These are phyloP conservation scores for Mucor racemosus DNA, from an alignment of 371 early-diverging fungal genomes.

Conservation along the genomic window DNA sequence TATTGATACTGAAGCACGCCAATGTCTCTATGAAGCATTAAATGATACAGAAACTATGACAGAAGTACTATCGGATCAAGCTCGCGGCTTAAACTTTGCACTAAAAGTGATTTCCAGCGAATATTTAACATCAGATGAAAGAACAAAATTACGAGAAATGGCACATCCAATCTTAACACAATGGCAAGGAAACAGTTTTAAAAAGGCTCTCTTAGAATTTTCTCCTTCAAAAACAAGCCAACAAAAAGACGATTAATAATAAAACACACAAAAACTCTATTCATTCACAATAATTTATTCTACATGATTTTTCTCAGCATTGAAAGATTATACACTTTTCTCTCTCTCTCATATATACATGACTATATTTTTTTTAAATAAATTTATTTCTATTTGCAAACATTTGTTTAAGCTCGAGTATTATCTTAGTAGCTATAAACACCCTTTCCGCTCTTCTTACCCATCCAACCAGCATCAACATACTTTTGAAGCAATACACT, in stretches of 20 bases:
- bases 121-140: background rate
- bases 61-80: conserved; percentile 36
- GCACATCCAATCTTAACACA: conserved; percentile 19
- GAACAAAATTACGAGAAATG: conserved; percentile 7
- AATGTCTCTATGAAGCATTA: conserved; percentile 17
- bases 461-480: conserved; percentile 97
- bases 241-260: background rate
- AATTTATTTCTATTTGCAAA: conserved; percentile 6
- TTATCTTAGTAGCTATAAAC: conserved; percentile 76
- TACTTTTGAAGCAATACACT: conserved; percentile 89
- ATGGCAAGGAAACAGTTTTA: conserved; percentile 15
- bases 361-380: background rate
- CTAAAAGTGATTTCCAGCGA: conserved; percentile 30
- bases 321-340: no score
- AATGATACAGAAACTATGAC: conserved; percentile 23
- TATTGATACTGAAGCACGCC: conserved; percentile 54
- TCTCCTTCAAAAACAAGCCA: background rate
- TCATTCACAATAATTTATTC: background rate
- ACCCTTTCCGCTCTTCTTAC: conserved; percentile 91
- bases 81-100: conserved; percentile 35
- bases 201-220: conserved; percentile 20
- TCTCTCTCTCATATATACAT: background rate
- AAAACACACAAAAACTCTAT: background rate
- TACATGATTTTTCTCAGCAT: no score
- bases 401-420: background rate